These are phyloP conservation scores for Pichiaceae sp. DNA, from an alignment of 1,139 yeast genomes.

Conservation along the genomic window DNA sequence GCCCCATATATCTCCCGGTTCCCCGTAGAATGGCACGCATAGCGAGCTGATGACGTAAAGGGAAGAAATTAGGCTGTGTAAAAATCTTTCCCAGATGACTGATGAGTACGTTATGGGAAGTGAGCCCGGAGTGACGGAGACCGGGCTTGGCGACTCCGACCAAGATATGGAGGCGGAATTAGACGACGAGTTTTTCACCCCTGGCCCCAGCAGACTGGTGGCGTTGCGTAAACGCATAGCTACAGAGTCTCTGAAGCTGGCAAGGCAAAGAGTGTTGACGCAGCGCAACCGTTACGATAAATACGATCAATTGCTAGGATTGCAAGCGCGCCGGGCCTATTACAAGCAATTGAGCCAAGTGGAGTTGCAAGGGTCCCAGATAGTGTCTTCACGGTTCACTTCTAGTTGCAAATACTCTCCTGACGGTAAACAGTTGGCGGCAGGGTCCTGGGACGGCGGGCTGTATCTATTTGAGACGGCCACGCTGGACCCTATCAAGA, in stretches of 20 bases:
- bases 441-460: constrained; percentile 85
- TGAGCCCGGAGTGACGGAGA: too few species aligned
- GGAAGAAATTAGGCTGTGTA: too few species aligned
- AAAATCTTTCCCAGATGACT: too few species aligned
- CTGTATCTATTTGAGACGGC: constrained; percentile 39
- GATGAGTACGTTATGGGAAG: too few species aligned
- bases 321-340: constrained; percentile 39
- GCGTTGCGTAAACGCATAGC: constrained; percentile 47
- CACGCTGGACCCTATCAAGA: constrained; percentile 26
- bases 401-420: constrained; percentile 46
- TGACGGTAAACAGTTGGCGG: constrained; percentile 33
- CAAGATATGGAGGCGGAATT: not conserved
- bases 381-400: constrained; percentile 60
- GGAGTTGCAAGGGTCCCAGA: constrained; percentile 60
- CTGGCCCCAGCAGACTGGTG: constrained; percentile 56
- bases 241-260: constrained; percentile 36
- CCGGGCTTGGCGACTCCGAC: too few species aligned
- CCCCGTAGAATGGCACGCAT: too few species aligned
- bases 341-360: constrained; percentile 29
- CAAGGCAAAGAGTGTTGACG: constrained; percentile 33
- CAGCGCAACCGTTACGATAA: constrained; percentile 22
- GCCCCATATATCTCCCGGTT: too few species aligned
- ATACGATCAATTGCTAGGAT: constrained; percentile 18
- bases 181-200: constrained; percentile 80
- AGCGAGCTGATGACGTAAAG: too few species aligned